Evolutionary conservation across 352 stramenopile species (phyloP), one percentile per base, ranked within the genome.

Genomic region (Phytophthora quininea): DNA sequence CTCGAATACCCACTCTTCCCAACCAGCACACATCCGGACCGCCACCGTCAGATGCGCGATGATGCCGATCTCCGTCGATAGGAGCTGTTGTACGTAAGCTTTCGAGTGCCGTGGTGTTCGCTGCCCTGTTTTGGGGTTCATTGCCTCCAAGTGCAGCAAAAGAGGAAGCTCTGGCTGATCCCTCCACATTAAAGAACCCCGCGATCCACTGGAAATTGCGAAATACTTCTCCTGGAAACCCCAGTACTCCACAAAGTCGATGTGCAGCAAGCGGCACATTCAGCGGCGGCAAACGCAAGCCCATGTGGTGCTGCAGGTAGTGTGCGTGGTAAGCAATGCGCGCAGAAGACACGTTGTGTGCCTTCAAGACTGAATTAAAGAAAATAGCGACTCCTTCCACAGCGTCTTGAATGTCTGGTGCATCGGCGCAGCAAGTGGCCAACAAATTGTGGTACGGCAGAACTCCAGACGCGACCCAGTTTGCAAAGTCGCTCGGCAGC

Each of bases 1-100:
- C 48, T 93, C 76, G 54, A 92, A 94, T 52, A 91, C 77, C 86
- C 84, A 96, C 53, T 92, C 80, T 60, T 88, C 80, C 88, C 88
- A 96, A 51, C 89, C 88, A 0, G 79, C 84, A 59, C 80, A 91
- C 67, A 96, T 74, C 43, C 82, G 84, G 45, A 94, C 70, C 2
- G 88, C 86, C 1, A 86, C 83, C 0, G 86, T 68, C 32, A 96
- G 46, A 29, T 89, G 82, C 7, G 80, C 88, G 3, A 83, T 76
- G 45, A 96, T 89, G 1, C 79, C 83, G 5, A 82, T 38, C 0
- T 74, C 77, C 0, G 82, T 88, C 30, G 82, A 67, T 8, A 93
- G 62, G 62, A 77, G 73, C 10, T 40, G 64, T 15, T 77, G 48
- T 32, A 62, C 63, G 43, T 49, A 49, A 29, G 43, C 24, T 49